Conservation (phyloP, 257 asterid species). For the Petrea volubilis region DNA sequence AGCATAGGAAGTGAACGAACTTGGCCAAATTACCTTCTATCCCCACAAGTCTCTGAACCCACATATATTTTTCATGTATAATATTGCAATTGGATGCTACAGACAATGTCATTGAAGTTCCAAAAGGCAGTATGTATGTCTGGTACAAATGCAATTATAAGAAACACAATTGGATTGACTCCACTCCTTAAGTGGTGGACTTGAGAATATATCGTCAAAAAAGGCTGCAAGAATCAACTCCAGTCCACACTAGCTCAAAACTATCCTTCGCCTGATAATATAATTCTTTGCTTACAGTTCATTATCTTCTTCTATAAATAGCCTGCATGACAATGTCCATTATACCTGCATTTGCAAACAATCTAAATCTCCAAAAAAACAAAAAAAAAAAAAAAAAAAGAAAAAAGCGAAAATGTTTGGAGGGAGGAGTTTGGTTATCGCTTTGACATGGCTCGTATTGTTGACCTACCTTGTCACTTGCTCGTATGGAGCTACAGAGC, state of each 20-base stretch:
- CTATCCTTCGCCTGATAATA: background rate
- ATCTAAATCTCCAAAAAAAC: background rate
- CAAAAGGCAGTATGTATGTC: background rate
- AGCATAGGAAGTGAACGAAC: background rate
- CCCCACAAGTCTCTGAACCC: background rate
- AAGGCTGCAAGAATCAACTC: background rate
- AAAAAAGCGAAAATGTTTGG: constrained; percentile 19
- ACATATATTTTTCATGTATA: background rate
- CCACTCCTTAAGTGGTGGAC: constrained; percentile 29
- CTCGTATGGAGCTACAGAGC: constrained; percentile 28
- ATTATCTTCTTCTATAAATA: constrained; percentile 18
- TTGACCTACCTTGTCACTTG: constrained; percentile 27
- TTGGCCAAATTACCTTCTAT: background rate
- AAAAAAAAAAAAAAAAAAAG: background rate
- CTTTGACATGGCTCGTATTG: constrained; percentile 40
- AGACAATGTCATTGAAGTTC: background rate
- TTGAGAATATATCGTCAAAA: constrained; percentile 18
- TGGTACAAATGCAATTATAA: background rate
- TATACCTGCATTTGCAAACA: background rate
- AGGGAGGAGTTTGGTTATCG: constrained; percentile 15
- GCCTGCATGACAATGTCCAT: constrained; percentile 1
- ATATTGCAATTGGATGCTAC: background rate
- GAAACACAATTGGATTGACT: constrained; percentile 23
- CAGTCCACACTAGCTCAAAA: constrained; percentile 15
- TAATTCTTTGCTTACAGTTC: background rate